Conservation (phyloP, 2,329 filamentous ascomycete species). For the Helotiales sp. region DNA sequence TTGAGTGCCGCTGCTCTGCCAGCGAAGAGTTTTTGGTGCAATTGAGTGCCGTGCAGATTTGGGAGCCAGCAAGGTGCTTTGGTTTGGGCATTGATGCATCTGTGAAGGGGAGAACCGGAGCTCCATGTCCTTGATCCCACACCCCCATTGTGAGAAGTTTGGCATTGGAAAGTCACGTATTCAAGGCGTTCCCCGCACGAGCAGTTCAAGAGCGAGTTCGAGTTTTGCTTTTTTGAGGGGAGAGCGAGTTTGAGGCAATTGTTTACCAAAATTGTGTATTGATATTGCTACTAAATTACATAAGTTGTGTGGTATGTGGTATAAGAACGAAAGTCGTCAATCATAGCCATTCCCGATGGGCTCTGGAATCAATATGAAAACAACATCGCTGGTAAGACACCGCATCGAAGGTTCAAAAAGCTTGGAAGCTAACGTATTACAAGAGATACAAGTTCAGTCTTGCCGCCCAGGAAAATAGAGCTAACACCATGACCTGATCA, state of each 20-base stretch:
- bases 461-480: not conserved
- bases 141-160: not conserved
- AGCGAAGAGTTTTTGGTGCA: not conserved
- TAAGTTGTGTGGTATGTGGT: constrained; percentile 3
- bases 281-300: not conserved
- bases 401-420: not conserved
- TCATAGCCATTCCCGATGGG: no score
- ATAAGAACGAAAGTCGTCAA: constrained; percentile 8
- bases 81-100: constrained; percentile 4
- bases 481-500: not conserved
- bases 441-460: not conserved
- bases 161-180: not conserved
- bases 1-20: not conserved
- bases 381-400: not conserved
- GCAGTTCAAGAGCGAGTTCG: no score
- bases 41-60: not conserved
- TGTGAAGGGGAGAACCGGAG: not conserved
- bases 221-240: not conserved
- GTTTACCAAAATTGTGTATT: no score
- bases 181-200: not conserved
- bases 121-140: not conserved
- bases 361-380: no score
- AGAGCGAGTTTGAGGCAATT: not conserved
- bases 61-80: not conserved
- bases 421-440: not conserved